phyloP scores from a whole-genome alignment of 2,329 filamentous ascomycete species.

The Fusarium sublunatum region DNA sequence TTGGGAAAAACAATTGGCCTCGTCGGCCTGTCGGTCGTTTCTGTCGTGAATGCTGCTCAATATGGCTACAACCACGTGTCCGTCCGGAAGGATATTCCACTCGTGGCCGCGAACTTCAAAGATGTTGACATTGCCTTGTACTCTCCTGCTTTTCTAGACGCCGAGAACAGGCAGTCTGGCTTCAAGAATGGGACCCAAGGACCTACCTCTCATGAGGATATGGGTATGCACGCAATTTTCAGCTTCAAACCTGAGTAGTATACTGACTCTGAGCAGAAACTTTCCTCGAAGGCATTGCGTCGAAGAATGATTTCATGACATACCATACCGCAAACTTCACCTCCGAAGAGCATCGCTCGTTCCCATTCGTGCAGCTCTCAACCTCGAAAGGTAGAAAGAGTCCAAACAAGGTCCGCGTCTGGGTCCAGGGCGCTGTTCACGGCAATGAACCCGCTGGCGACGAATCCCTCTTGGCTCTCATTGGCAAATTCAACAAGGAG shows the following conservation, averaged over 20 bases:
- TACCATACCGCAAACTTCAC: slow-evolving; percentile 34
- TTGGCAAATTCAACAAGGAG: slow-evolving; percentile 48
- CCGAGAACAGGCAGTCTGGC: slow-evolving; percentile 2
- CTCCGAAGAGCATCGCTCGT: slow-evolving; percentile 29
- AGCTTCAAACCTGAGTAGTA: fast-evolving
- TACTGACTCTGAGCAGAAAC: slow-evolving; percentile 12
- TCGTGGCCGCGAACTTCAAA: slow-evolving; percentile 34
- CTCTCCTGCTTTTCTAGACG: slow-evolving; percentile 18
- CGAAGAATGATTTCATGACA: slow-evolving; percentile 29
- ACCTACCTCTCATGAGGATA: slow-evolving; percentile 28
- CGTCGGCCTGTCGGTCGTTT: slow-evolving; percentile 8
- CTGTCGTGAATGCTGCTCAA: slow-evolving; percentile 17
- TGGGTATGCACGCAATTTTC: slow-evolving; percentile 7
- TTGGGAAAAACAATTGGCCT: slow-evolving; percentile 1
- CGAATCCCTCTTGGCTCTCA: slow-evolving; percentile 46
- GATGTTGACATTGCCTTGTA: slow-evolving; percentile 27
- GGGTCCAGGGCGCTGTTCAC: slow-evolving; percentile 49
- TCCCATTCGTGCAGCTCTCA: slow-evolving; percentile 35
- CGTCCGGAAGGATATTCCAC: slow-evolving; percentile 4
- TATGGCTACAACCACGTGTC: slow-evolving; percentile 34
- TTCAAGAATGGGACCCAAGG: slow-evolving; percentile 35
- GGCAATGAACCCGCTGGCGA: slow-evolving; percentile 51
- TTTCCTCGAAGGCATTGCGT: slow-evolving; percentile 16
- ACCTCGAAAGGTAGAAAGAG: slow-evolving; percentile 6
- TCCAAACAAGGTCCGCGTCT: slow-evolving; percentile 46